Evolutionary conservation across 1,139 yeast genomes (phyloP), one percentile per base, ranked within the genome.

Genomic region (Candida sanyaensis): DNA sequence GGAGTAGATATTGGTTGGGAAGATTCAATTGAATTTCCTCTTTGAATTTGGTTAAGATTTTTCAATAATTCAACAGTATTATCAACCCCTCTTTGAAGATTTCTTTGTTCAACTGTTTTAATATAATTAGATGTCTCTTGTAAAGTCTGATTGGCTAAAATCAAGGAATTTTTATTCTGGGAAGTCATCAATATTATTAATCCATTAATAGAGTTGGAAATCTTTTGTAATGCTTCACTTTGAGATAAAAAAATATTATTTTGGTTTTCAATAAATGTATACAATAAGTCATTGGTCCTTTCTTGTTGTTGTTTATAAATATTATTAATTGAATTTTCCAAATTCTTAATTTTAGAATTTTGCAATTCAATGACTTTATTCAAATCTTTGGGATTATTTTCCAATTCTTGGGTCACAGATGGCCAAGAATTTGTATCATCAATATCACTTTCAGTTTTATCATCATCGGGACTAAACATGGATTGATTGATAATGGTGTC

Each of bases 151-250:
- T 58, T 56, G 2, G 58, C 57, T 39, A 61, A 52, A 3, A 59
- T 59, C 6, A 55, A 41, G 37, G 59, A 46, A 41, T 53, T 59
- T 38, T 53, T 57, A 43, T 46, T 52, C 21, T 60, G 53, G 24
- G 61, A 50, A 9, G 60, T 47, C 26, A 61, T 45, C 28, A 64
- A 48, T 1, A 63, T 58, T 23, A 59, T 49, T 28, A 63, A 47
- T 1, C 67, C 68, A 39, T 55, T 57, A 23, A 58, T 54, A 13
- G 64, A 49, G 40, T 50, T 51, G 32, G 56, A 63, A 28, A 63
- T 55, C 30, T 56, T 53, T 39, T 57, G 63, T 34, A 64, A 47
- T 33, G 52, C 48, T 36, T 61, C 64, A 44, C 59, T 52, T 49
- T 63, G 66, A 29, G 51, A 50, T 30, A 54, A 57, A 31, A 56